Percentiles rank a stretch among this genome's conserved stretches.
Conservation (phyloP, 768 basidiomycete genomes). For the Pleurotus djamor region DNA sequence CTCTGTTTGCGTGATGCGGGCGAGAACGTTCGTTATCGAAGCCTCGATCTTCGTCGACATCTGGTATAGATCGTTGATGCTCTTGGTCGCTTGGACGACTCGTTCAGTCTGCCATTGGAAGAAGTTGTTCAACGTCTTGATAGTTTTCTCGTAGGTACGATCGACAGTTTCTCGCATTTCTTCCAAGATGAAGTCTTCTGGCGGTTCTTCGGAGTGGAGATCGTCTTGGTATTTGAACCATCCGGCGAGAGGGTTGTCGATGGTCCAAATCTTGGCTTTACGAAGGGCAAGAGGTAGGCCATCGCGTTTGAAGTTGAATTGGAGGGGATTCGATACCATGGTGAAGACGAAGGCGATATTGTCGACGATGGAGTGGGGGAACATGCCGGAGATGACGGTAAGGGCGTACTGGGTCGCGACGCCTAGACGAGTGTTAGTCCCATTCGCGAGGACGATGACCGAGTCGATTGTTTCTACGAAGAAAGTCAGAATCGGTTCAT, state of each 20-base stretch:
- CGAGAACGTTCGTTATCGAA: conserved; percentile 6
- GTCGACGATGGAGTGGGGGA: conserved; percentile 18
- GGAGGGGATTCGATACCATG: conserved; percentile 15
- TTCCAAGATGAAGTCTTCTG: background rate
- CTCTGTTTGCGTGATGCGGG: conserved; percentile 11
- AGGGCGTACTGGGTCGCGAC: conserved; percentile 20
- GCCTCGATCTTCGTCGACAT: conserved; percentile 10
- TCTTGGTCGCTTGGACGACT: conserved; percentile 12
- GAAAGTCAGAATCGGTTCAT: background rate
- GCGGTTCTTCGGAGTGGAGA: background rate
- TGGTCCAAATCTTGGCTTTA: conserved; percentile 2
- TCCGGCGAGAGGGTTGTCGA: conserved; percentile 13
- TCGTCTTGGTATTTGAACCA: conserved; percentile 6
- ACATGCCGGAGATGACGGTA: conserved; percentile 17
- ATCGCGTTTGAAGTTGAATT: conserved; percentile 17
- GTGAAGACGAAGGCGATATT: conserved; percentile 24
- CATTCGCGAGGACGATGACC: conserved; percentile 23
- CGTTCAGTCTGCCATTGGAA: conserved; percentile 14
- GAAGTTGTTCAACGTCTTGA: conserved; percentile 7
- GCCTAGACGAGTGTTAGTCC: conserved; percentile 16
- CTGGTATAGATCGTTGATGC: conserved; percentile 9
- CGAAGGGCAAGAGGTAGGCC: conserved; percentile 13
- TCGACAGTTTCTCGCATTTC: conserved; percentile 5
- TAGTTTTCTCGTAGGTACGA: conserved; percentile 6
- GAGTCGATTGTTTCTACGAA: conserved; percentile 16